Base-by-base conservation (phyloP, 345 rosid genomes). In the Eucalyptus tenuipes region DNA sequence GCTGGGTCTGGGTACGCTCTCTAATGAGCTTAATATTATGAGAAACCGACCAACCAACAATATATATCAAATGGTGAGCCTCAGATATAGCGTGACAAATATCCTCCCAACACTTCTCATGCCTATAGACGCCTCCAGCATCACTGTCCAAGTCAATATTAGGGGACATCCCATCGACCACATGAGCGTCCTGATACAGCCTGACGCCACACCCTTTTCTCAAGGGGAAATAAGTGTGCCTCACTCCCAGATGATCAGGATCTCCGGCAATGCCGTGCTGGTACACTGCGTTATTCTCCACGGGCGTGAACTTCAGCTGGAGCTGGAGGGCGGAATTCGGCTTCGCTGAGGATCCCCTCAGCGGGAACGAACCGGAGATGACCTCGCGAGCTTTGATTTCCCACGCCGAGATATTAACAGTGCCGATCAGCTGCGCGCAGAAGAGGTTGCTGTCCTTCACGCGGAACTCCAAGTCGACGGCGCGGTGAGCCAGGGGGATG, bases 131-230 rank as follows among this genome's bases (percentile, higher is more conserved):
- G 88, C 86, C 89, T 66, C 95, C 94, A 4, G 86, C 91, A 17
- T 95, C 98, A 12, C 47, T 75, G 0, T 75, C 82, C 86, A 96
- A 84, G 45, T 88, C 75, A 25, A 97, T 93, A 52, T 86, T 89
- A 13, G 95, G 96, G 90, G 94, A 91, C 88, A 81, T 17, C 14
- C 91, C 87, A 57, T 93, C 93, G 61, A 89, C 93, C 81, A 90
- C 95, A 79, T 98, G 99, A 89, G 99, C 99, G 53, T 98, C 99
- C 59, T 97, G 99, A 89, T 98, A 98, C 90, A 96, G 93, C 49
- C 88, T 96, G 88, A 98, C 91, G 53, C 88, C 88, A 75, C 94
- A 86, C 48, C 99, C 99, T 84, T 93, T 96, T 90, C 99, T 88
- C 82, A 97, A 59, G 7, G 99, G 99, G 88, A 98, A 98, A 85